Conservation (phyloP, 768 basidiomycete genomes). For the Coprinopsis strossmayeri region DNA sequence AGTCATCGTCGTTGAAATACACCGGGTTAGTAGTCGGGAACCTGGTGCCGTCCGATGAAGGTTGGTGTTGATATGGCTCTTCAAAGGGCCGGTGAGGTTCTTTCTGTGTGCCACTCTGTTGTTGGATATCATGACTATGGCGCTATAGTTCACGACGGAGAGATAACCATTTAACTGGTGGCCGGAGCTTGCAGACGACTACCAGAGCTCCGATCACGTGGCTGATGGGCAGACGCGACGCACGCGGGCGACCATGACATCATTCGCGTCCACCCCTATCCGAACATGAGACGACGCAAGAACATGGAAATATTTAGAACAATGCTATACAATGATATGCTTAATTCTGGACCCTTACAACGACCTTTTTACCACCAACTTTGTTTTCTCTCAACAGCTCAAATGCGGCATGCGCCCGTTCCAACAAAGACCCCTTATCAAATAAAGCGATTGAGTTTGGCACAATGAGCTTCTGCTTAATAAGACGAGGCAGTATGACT, state of each 20-base stretch:
- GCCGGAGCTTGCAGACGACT: background rate
- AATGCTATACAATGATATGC: background rate
- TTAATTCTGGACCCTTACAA: slow-evolving; percentile 27
- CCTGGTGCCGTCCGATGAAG: background rate
- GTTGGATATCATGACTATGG: background rate
- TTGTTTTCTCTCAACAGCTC: slow-evolving; percentile 40
- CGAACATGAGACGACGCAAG: too few species aligned
- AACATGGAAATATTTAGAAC: background rate
- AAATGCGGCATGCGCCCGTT: slow-evolving; percentile 35
- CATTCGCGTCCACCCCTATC: too few species aligned
- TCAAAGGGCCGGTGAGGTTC: background rate
- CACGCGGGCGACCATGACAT: background rate
- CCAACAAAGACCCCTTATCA: slow-evolving; percentile 34
- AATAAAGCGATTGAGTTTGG: slow-evolving; percentile 35
- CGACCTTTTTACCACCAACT: slow-evolving; percentile 44
- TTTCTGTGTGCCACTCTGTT: background rate
- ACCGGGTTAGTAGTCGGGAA: background rate
- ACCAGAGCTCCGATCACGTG: background rate
- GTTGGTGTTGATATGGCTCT: background rate
- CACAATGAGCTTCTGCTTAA: slow-evolving; percentile 30
- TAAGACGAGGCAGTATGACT: slow-evolving; percentile 36
- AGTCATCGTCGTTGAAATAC: background rate
- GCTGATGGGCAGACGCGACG: background rate
- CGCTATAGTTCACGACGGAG: background rate
- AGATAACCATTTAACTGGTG: background rate